phyloP scores from a whole-genome alignment of 345 rosid genomes.

The Eucalyptus grandis region DNA sequence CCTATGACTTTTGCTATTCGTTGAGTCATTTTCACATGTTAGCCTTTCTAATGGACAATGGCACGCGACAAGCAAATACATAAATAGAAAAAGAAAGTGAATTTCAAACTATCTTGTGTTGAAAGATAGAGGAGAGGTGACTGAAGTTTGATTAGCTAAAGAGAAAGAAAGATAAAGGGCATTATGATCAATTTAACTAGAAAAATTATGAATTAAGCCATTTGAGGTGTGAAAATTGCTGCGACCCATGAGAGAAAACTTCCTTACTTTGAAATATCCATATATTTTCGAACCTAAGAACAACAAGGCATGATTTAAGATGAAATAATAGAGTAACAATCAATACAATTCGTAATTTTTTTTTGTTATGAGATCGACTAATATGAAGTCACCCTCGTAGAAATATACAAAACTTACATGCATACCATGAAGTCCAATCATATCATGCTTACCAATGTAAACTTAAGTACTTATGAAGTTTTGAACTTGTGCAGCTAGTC shows the following conservation, averaged over 20 bases:
- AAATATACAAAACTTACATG: neutral
- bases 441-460: neutral
- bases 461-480: neutral
- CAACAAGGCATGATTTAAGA: neutral
- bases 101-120: neutral
- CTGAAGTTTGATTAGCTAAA: neutral
- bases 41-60: neutral
- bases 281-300: accelerated
- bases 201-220: neutral
- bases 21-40: neutral
- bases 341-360: neutral
- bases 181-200: neutral
- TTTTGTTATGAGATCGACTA: neutral
- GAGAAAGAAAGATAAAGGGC: neutral
- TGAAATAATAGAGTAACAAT: neutral
- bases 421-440: neutral
- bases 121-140: neutral
- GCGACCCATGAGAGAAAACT: neutral
- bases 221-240: neutral
- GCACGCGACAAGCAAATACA: neutral
- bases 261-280: neutral
- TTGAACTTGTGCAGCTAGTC: neutral
- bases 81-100: neutral
- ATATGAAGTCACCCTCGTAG: neutral
- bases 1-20: neutral